Evolutionary conservation across 306 rosid species (phyloP).

Genomic region (Erythrophleum fordii): DNA sequence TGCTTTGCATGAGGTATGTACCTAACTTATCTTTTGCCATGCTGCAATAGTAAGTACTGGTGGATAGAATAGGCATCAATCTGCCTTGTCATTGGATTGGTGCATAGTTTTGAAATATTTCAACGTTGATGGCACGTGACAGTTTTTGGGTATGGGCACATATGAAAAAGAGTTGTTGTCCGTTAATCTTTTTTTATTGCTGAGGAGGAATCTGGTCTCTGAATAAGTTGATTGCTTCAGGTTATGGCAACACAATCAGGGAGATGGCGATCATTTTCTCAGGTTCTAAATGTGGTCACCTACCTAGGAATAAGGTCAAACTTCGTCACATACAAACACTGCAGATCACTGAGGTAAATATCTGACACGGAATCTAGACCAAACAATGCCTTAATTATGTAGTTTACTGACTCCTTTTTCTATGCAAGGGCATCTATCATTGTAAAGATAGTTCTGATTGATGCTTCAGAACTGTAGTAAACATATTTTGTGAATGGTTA

Average conservation of each 20-base stretch:
- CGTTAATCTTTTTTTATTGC: constrained; percentile 20
- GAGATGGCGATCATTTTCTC: constrained; percentile 45
- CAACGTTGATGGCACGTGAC: constrained; percentile 27
- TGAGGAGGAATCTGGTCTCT: constrained; percentile 36
- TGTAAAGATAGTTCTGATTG: constrained; percentile 49
- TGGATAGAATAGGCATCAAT: constrained; percentile 3
- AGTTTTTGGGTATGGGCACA: not conserved
- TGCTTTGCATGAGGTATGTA: constrained; percentile 1
- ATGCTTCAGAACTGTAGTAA: constrained; percentile 36
- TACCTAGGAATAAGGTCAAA: constrained; percentile 48
- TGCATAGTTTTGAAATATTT: not conserved
- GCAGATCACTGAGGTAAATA: constrained; percentile 72
- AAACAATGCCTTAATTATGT: constrained; percentile 40
- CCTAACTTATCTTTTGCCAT: not conserved
- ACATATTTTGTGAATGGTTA: constrained; percentile 28
- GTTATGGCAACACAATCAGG: constrained; percentile 48
- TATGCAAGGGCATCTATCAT: constrained; percentile 40
- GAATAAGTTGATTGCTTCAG: constrained; percentile 58
- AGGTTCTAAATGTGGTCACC: constrained; percentile 49
- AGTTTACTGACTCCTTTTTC: constrained; percentile 41
- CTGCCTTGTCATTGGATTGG: not conserved
- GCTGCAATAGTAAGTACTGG: not conserved
- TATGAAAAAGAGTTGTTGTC: not conserved
- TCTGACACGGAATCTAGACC: constrained; percentile 50
- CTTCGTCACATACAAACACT: constrained; percentile 48